Evolutionary conservation across 2,329 filamentous ascomycete species (phyloP), one percentile per base, ranked within the genome.

Genomic region (Boeremia exigua): DNA sequence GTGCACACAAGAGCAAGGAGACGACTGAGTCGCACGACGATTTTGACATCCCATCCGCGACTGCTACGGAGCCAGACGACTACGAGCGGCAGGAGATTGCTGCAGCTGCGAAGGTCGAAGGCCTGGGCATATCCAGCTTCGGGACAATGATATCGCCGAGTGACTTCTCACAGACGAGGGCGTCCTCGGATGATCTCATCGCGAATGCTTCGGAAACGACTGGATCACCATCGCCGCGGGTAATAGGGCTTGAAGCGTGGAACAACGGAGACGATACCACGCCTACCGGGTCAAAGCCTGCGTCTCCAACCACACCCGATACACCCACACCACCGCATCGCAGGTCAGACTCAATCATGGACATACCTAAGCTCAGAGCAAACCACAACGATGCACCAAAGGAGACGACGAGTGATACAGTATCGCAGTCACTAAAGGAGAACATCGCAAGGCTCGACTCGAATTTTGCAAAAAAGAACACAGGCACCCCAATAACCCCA

Each of bases 171-270:
- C 71, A 75, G 40, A 74, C 72, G 2, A 74, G 71, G 47, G 45
- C 59, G 14, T 74, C 69, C 0, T 75, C 71, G 0, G 71, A 74
- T 32, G 71, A 74, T 5, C 60, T 75, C 1, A 68, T 74, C 3
- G 69, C 67, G 14, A 60, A 61, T 9, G 63, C 65, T 4, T 67
- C 63, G 3, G 54, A 57, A 25, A 65, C 61, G 23, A 66, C 60
- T 7, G 67, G 63, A 29, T 71, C 69, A 2, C 68, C 71, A 0
- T 69, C 69, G 10, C 67, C 64, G 2, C 44, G 52, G 14, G 37
- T 56, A 2, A 17, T 57, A 6, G 57, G 43, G 3, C 40, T 48
- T 9, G 59, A 57, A 29, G 30, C 51, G 4, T 68, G 66, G 61
- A 62, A 57, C 0, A 63, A 62, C 9, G 55, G 59, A 15, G 48